A percentile compares a stretch with the other conserved stretches of the same genome.
phyloP scores from a whole-genome alignment of 805 yeast species.

The Candida sithepensis region DNA sequence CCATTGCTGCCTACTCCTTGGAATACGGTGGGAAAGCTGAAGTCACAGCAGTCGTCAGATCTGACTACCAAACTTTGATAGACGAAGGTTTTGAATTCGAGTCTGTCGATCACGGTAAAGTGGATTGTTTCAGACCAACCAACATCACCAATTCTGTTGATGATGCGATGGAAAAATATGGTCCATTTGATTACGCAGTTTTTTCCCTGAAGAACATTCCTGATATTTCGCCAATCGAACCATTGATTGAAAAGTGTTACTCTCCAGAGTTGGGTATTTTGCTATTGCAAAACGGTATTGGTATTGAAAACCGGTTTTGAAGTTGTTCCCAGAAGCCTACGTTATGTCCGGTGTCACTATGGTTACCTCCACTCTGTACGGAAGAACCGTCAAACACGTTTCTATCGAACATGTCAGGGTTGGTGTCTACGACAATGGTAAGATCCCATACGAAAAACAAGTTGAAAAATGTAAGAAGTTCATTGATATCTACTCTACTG shows the following conservation, averaged over 20 bases:
- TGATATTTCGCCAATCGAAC: slow-evolving; percentile 50
- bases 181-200: slow-evolving; percentile 49
- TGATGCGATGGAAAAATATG: slow-evolving; percentile 30
- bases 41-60: slow-evolving; percentile 59
- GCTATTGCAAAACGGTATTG: slow-evolving; percentile 65
- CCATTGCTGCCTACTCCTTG: slow-evolving; percentile 65
- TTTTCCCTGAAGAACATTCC: slow-evolving; percentile 61
- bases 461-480: slow-evolving; percentile 29
- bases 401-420: not conserved
- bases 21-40: slow-evolving; percentile 40
- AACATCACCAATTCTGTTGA: slow-evolving; percentile 32
- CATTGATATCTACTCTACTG: slow-evolving; percentile 43
- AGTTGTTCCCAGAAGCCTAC: slow-evolving; percentile 47
- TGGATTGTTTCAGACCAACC: slow-evolving; percentile 53
- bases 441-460: slow-evolving; percentile 23
- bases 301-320: slow-evolving; percentile 53
- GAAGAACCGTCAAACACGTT: not conserved
- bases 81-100: slow-evolving; percentile 44
- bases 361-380: slow-evolving; percentile 35
- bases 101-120: slow-evolving; percentile 58
- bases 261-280: slow-evolving; percentile 40
- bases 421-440: not conserved
- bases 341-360: slow-evolving; percentile 53
- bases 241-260: slow-evolving; percentile 9
- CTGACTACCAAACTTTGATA: slow-evolving; percentile 51